These are phyloP conservation scores for Dictyostelium purpureum DNA, from an alignment of 78 protist genomes.

Conservation along the genomic window DNA sequence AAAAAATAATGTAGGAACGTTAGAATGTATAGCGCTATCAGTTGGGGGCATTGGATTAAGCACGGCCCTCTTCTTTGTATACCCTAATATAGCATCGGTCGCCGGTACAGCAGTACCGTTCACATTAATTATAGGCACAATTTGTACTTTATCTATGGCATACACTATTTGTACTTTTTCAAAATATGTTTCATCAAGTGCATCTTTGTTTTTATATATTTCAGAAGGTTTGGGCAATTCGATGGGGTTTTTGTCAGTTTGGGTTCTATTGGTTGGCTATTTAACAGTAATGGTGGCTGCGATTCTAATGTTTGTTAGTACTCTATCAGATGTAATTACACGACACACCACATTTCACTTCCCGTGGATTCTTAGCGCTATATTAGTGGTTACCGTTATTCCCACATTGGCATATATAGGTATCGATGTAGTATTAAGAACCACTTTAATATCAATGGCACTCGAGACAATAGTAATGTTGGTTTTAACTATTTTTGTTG, in stretches of 20 bases:
- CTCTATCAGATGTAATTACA: conserved; percentile 11
- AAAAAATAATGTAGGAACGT: not conserved
- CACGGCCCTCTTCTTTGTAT: conserved; percentile 25
- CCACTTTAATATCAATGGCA: not conserved
- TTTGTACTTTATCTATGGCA: conserved; percentile 50
- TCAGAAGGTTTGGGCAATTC: conserved; percentile 17
- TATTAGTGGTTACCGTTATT: not conserved
- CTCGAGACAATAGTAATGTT: conserved; percentile 9
- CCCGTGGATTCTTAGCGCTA: conserved; percentile 21
- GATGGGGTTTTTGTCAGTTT: conserved; percentile 29
- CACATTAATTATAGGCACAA: not conserved
- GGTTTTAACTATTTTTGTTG: conserved; percentile 12
- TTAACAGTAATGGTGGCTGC: not conserved
- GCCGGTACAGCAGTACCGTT: conserved; percentile 53
- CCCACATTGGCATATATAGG: conserved; percentile 46
- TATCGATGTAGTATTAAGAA: conserved; percentile 11
- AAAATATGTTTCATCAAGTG: conserved; percentile 29
- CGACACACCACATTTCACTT: not conserved
- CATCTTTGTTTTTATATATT: conserved; percentile 27
- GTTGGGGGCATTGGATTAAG: conserved; percentile 37
- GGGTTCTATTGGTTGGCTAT: conserved; percentile 30
- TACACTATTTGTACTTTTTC: conserved; percentile 29
- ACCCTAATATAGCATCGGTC: conserved; percentile 1
- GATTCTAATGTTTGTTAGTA: not conserved
- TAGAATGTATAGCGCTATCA: conserved; percentile 10